Conservation (phyloP, 83 land plant genomes). For the Picea engelmannii region DNA sequence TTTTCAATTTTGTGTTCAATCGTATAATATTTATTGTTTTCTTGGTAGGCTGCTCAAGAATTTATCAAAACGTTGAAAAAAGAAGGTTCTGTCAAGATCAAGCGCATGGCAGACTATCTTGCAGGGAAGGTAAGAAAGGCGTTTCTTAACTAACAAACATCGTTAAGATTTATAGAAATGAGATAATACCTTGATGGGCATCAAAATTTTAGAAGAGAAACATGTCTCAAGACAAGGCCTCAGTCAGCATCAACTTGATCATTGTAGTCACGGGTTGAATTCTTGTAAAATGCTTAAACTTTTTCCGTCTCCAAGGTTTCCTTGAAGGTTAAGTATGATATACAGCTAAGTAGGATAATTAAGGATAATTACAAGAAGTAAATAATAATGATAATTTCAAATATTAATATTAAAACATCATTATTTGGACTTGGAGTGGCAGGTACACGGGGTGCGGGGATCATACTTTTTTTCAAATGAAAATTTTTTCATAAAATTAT, state of each 20-base stretch:
- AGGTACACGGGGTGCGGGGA: too few relatives aligned
- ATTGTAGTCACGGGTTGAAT: not conserved
- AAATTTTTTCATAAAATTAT: too few relatives aligned
- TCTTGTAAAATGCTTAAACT: not conserved
- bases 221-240: not conserved
- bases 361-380: too few relatives aligned
- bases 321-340: not conserved
- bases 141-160: too few relatives aligned
- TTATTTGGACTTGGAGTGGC: too few relatives aligned
- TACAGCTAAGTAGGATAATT: too few relatives aligned
- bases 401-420: too few relatives aligned
- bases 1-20: not conserved
- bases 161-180: not conserved
- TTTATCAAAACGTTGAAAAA: slow-evolving; percentile 10
- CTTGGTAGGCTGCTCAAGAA: not conserved
- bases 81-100: slow-evolving; percentile 9
- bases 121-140: not conserved
- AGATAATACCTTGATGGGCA: not conserved
- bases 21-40: not conserved
- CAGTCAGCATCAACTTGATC: not conserved
- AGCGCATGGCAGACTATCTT: slow-evolving; percentile 8
- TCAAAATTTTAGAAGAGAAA: not conserved
- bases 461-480: too few relatives aligned
- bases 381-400: too few relatives aligned
- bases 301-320: not conserved